phyloP scores from a whole-genome alignment of 495 filamentous ascomycete species.

The Talaromyces stipitatus region DNA sequence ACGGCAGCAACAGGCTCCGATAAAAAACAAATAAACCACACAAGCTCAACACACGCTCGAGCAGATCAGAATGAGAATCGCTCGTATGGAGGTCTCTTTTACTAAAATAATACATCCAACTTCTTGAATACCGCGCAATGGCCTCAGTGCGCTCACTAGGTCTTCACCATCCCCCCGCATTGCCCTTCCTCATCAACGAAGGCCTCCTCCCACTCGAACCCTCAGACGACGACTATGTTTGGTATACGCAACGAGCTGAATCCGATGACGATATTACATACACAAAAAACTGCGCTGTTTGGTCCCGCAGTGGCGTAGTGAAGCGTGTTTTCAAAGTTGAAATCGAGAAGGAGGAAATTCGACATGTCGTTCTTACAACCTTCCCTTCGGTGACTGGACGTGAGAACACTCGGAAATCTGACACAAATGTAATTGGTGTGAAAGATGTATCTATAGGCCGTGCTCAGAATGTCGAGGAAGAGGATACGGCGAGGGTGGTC shows the following conservation, averaged over 20 bases:
- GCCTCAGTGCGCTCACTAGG: conserved; percentile 82
- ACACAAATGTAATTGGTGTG: conserved; percentile 16
- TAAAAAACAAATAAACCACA: neutral
- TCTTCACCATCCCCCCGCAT: conserved; percentile 73
- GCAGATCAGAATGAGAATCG: neutral
- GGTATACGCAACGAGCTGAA: conserved; percentile 55
- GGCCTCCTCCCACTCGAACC: conserved; percentile 66
- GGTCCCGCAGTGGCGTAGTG: conserved; percentile 81
- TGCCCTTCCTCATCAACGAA: conserved; percentile 79
- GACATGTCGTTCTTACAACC: conserved; percentile 74
- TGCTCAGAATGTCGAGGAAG: conserved; percentile 7
- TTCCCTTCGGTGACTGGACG: conserved; percentile 49
- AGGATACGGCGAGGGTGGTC: neutral
- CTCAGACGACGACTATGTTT: conserved; percentile 58
- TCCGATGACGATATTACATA: conserved; percentile 79
- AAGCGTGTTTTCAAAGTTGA: conserved; percentile 83
- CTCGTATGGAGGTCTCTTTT: neutral
- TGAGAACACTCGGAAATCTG: neutral
- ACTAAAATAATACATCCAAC: neutral
- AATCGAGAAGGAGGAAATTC: conserved; percentile 74
- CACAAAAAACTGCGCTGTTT: conserved; percentile 77
- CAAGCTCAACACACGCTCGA: neutral
- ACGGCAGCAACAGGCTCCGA: neutral
- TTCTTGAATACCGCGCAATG: conserved; percentile 37
- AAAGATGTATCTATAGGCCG: conserved; percentile 14